Conservation (phyloP, 768 basidiomycete species). For the Tylopilus sp. region DNA sequence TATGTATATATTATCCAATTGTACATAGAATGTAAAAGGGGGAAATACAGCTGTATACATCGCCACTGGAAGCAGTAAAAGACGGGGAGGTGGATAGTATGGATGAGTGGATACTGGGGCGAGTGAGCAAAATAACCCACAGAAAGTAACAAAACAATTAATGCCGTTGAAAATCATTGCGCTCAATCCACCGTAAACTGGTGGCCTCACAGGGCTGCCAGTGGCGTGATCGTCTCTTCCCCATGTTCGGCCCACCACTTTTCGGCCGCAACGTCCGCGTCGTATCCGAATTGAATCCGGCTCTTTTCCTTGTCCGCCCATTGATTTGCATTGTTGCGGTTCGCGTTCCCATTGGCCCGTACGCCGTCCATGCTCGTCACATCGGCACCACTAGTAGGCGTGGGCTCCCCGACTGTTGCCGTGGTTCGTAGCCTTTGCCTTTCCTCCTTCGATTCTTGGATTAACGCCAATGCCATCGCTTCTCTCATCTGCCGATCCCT, state of each 20-base stretch:
- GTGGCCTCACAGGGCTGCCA: conserved; percentile 10
- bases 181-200: too few species aligned
- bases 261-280: conserved; percentile 49
- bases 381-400: too few species aligned
- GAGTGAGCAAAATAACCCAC: too few species aligned
- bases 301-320: conserved; percentile 58
- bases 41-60: neutral
- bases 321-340: conserved; percentile 44
- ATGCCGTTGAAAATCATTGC: too few species aligned
- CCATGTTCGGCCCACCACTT: conserved; percentile 45
- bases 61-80: too few species aligned
- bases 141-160: too few species aligned
- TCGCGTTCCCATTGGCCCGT: neutral
- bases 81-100: too few species aligned
- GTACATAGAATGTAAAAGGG: too few species aligned
- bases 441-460: conserved; percentile 16
- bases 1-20: too few species aligned
- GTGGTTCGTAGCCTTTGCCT: conserved; percentile 10
- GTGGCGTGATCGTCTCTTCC: conserved; percentile 6
- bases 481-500: conserved; percentile 50
- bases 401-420: neutral
- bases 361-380: neutral
- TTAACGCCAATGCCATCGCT: conserved; percentile 43
- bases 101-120: neutral
- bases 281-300: conserved; percentile 46